Base-by-base conservation (phyloP, 2,329 filamentous ascomycete species). In the Colletotrichum karsti region DNA sequence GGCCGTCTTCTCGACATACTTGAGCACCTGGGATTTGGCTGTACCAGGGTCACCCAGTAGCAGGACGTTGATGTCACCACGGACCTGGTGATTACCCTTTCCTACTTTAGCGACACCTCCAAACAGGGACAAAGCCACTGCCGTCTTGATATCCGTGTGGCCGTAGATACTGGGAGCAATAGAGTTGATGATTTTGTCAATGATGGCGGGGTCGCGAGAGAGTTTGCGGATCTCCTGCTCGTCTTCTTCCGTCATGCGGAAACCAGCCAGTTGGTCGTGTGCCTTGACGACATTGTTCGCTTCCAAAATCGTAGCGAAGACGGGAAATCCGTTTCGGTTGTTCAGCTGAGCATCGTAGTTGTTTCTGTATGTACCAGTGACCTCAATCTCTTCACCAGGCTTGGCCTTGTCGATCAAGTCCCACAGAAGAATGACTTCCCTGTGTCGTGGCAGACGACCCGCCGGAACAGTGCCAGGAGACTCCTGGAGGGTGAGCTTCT, bases 151-250 rank as follows among this genome's bases (percentile, higher is more conserved):
- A 75, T 99, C 96, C 2, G 89, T 92, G 77, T 99, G 96, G 1
- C 96, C 96, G 77, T 98, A 99, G 76, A 99, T 99, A 77, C 94
- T 98, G 0, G 96, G 96, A 1, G 96, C 96, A 66, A 99, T 97
- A 1, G 95, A 98, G 77, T 91, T 88, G 77, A 99, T 88, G 70
- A 99, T 91, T 82, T 95, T 97, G 75, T 99, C 95, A 5, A 98
- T 87, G 71, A 99, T 96, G 72, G 93, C 91, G 2, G 94, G 94
- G 72, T 99, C 96, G 63, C 93, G 91, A 8, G 94, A 91, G n/a
- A 99, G 85, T 64, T 90, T 89, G 71, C 95, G 92, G 72, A 99
- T 99, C 69, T 93, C 85, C 22, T 94, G 92, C 81, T 98, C 96
- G 76, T 99, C 97, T 75, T 97, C 92, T 76, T 98, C 95, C 0